Percentiles rank a stretch among this genome's conserved stretches.
These are phyloP conservation scores for Besnoitia besnoiti DNA, from an alignment of 169 alveolate genomes.

Conservation along the genomic window DNA sequence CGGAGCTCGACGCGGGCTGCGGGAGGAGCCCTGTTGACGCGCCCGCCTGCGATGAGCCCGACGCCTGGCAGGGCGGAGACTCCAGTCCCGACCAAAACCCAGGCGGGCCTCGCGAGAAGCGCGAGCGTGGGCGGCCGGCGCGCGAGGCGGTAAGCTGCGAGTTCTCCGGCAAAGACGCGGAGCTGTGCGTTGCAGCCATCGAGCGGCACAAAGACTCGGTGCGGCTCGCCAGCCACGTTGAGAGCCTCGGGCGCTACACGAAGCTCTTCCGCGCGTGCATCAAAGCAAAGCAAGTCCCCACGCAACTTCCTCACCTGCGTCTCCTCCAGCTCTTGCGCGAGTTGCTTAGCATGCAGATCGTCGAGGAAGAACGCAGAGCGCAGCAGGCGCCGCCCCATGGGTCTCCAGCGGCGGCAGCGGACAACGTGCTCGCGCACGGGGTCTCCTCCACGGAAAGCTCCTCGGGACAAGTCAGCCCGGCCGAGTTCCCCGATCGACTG, in stretches of 20 bases:
- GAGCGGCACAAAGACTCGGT: slow-evolving; percentile 16
- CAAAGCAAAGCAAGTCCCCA: slow-evolving; percentile 12
- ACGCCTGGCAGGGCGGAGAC: background rate
- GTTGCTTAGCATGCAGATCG: background rate
- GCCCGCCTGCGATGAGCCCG: background rate
- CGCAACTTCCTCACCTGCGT: background rate
- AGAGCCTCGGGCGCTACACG: slow-evolving; percentile 8
- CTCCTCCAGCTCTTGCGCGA: slow-evolving; percentile 22
- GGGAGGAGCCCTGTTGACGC: background rate
- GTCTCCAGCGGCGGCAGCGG: background rate
- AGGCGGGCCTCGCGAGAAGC: background rate
- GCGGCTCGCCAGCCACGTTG: background rate
- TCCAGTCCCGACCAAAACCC: background rate
- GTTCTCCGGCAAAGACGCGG: background rate
- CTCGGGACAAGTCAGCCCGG: background rate
- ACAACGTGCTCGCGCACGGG: background rate
- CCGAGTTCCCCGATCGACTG: background rate
- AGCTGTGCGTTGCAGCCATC: background rate
- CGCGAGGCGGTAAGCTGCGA: background rate
- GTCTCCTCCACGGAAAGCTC: background rate
- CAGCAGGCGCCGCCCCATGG: background rate
- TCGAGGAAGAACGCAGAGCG: background rate
- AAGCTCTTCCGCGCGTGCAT: background rate
- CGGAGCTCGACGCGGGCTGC: background rate
- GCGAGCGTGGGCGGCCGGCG: slow-evolving; percentile 17